These are phyloP conservation scores for Penicillium pulvis DNA, from an alignment of 495 filamentous ascomycete species.

Conservation along the genomic window DNA sequence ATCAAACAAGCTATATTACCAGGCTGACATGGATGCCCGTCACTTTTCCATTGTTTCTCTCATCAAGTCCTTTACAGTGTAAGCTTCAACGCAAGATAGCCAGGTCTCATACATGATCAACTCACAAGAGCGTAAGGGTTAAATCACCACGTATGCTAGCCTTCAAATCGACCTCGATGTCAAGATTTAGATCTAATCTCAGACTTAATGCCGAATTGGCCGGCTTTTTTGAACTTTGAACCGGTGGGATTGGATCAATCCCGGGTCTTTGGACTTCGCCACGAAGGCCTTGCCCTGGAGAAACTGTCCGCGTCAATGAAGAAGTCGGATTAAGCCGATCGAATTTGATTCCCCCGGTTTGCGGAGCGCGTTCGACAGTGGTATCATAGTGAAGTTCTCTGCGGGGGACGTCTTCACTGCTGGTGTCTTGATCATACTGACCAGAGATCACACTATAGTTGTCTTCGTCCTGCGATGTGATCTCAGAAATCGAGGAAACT, in stretches of 20 bases:
- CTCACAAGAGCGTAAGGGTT: constrained; percentile 37
- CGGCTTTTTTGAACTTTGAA: neutral
- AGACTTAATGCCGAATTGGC: constrained; percentile 28
- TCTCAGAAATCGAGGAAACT: neutral
- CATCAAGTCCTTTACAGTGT: neutral
- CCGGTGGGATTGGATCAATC: neutral
- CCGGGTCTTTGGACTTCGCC: neutral
- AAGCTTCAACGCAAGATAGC: neutral
- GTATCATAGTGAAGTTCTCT: neutral
- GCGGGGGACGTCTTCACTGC: neutral
- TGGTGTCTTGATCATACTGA: neutral
- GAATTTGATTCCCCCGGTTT: neutral
- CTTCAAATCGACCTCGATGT: constrained; percentile 78
- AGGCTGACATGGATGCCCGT: no score
- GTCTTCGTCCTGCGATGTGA: neutral
- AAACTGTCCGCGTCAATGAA: neutral
- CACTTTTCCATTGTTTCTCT: neutral
- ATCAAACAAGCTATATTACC: neutral
- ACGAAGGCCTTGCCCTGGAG: neutral
- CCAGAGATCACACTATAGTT: neutral
- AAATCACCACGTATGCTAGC: constrained; percentile 81
- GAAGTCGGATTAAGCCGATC: neutral
- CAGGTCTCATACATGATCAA: neutral
- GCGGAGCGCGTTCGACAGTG: neutral
- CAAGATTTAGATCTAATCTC: constrained; percentile 74